Percentiles rank a stretch among this genome's conserved stretches.
These are phyloP conservation scores for Penstemon barbatus DNA, from an alignment of 257 asterid genomes.

Conservation along the genomic window DNA sequence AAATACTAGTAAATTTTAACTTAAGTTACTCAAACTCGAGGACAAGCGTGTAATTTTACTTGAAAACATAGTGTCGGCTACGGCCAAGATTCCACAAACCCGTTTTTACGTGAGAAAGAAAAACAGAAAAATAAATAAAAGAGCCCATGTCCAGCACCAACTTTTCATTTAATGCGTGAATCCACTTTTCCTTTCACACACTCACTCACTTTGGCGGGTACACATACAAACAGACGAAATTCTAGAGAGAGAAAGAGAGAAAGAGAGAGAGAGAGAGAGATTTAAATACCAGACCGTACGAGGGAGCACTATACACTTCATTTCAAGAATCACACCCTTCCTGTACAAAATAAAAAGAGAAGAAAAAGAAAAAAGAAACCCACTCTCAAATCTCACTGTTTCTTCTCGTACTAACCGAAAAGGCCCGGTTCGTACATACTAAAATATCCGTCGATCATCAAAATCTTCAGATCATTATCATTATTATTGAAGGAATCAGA, in stretches of 20 bases:
- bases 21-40: background rate
- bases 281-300: conserved; percentile 40
- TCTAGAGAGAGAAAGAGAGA: conserved; percentile 28
- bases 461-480: conserved; percentile 13
- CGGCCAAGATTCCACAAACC: conserved; percentile 26
- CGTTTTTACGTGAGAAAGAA: conserved; percentile 22
- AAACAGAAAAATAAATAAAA: background rate
- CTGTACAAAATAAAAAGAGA: conserved; percentile 26
- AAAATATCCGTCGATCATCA: conserved; percentile 17
- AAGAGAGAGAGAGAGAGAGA: conserved; percentile 23
- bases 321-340: conserved; percentile 33
- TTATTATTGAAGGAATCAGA: background rate
- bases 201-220: conserved; percentile 63
- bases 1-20: too few relatives aligned
- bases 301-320: conserved; percentile 25
- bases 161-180: conserved; percentile 38
- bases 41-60: conserved; percentile 20
- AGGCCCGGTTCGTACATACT: conserved; percentile 12
- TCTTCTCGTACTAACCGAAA: conserved; percentile 26
- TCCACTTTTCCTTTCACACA: conserved; percentile 31
- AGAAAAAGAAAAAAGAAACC: conserved; percentile 2
- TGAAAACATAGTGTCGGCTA: conserved; percentile 44
- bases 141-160: conserved; percentile 30
- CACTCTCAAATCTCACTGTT: conserved; percentile 38
- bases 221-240: conserved; percentile 40